Evolutionary conservation across 73 alveolate species (phyloP), one percentile per base, ranked within the genome.

Genomic region (Strombidium stylifer): DNA sequence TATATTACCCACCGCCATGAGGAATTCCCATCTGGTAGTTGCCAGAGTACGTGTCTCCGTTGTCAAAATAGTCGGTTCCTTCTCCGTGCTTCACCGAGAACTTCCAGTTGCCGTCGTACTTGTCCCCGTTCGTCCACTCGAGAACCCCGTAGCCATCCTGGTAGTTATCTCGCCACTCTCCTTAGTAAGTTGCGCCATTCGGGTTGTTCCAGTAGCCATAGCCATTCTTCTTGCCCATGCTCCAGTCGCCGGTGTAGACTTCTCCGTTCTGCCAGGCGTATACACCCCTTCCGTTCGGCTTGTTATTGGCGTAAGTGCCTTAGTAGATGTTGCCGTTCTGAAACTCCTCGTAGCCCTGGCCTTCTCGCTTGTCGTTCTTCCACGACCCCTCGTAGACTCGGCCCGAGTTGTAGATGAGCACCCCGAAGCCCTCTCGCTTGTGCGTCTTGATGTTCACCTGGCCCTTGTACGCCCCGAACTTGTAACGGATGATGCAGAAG

Each of bases 21-120:
- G 69, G 66, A 26, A 40, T 24, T 32, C 93, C 93, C 42, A 66
- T 61, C 48, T 49, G 39, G 68, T 59, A 84, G 32, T 84, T 64
- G 0, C 94, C 94, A 23, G 35, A 73, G 41, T 49, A 69, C 7
- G 27, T 41, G 19, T 84, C 84, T 0, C 94, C 94, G 41, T 64
- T 73, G 24, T 65, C 80, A 32, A 49, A 76, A 26, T 39, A 35
- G 37, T 75, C 86, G 28, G 47, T 46, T 19, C 94, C 86, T 42
- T 48, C 30, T 44, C 94, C 94, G 40, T 67, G 53, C 60, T 78
- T 84, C 48, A 47, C 23, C 49, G 78, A 56, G 1, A 21, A 47
- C 25, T 41, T 26, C 73, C 88, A 84, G 19, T 88, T 71, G n/a
- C 42, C 42, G 10, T 32, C 42, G 10, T 32, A 32, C 42, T 6